Base-by-base conservation (phyloP, 1,284 basidiomycete species). In the Marasmius tenuissimus region DNA sequence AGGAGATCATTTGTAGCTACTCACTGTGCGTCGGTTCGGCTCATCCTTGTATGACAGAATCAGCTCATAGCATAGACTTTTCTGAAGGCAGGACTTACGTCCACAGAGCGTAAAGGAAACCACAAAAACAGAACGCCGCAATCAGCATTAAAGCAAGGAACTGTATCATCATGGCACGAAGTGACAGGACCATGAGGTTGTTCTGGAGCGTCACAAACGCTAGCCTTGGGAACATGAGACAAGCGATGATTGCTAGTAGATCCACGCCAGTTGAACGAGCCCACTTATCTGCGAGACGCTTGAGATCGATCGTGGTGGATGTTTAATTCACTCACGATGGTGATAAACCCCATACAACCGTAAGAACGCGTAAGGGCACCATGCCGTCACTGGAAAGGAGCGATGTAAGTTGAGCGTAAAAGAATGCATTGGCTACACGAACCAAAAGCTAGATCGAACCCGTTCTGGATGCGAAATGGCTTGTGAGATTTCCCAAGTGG, bases 51-150 rank as follows among this genome's bases (percentile, higher is more conserved):
- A 50, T 50, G 4, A 27, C 27, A 61, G 63, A 47, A 61, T 47
- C 9, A n/a, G 20, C 16, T 47, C 59, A 57, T 22, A 62, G 50
- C 40, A 57, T 63, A 42, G 20, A 38, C 52, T 14, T 59, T 22
- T 37, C 48, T 40, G 56, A 20, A 40, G 51, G n/a, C 8, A 27
- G 7, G 16, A 84, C 91, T 73, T 70, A 93, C 82, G 93, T 96
- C 87, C 89, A 96, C 18, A 97, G 80, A 0, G 94, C 93, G 75
- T 97, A 97, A 38, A 95, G 73, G 72, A 98, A 98, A 3, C 95
- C 94, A 45, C 84, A 86, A 69, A 94, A 94, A 71, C 94, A 96
- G 72, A 96, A 96, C 1, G 86, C 86, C 2, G 95, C 96, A 27
- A 97, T 92, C 42, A 89, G 72, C 92, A 97, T 96, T 49, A 97